Percentiles rank a stretch among this genome's conserved stretches.
These are phyloP conservation scores for Bryum argenteum DNA, from an alignment of 225 moss, liverwort and hornwort species.

Conservation along the genomic window DNA sequence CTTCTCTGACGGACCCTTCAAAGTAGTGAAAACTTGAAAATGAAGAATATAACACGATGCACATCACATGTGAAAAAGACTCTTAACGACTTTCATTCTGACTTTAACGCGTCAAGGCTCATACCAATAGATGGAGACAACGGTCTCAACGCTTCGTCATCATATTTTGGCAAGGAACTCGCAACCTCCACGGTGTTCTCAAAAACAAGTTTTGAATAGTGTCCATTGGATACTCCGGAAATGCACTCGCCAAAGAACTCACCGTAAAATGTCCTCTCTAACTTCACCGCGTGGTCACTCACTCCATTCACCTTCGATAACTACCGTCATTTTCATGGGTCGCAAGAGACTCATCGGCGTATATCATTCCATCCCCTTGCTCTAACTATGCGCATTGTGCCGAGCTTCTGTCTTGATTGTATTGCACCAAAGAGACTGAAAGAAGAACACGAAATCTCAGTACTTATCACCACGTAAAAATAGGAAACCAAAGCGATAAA, in stretches of 20 bases:
- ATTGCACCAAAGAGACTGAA: slow-evolving; percentile 82
- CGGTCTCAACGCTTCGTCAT: slow-evolving; percentile 41
- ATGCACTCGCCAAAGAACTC: slow-evolving; percentile 45
- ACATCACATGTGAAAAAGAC: background rate
- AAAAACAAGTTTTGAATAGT: slow-evolving; percentile 35
- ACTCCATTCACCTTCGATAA: slow-evolving; percentile 43
- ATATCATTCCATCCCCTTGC: slow-evolving; percentile 49
- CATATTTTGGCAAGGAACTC: slow-evolving; percentile 37
- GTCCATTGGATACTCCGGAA: slow-evolving; percentile 40
- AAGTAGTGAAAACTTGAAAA: slow-evolving; percentile 3
- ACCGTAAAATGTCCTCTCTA: slow-evolving; percentile 43
- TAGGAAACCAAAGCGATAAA: background rate
- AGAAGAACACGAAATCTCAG: slow-evolving; percentile 22
- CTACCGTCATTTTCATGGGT: slow-evolving; percentile 29
- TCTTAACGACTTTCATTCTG: background rate
- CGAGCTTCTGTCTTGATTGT: slow-evolving; percentile 59
- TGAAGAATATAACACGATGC: background rate
- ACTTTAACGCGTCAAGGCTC: slow-evolving; percentile 6
- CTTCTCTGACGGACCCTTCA: background rate
- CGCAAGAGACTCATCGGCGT: slow-evolving; percentile 41
- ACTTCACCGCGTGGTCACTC: slow-evolving; percentile 35
- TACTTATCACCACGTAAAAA: background rate
- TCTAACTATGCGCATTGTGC: slow-evolving; percentile 51
- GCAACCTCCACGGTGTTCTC: slow-evolving; percentile 35
- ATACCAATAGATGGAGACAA: slow-evolving; percentile 53